Percentiles rank a stretch among this genome's conserved stretches.
Conservation (phyloP, 495 filamentous ascomycete species). For the Coniosporium apollinis region DNA sequence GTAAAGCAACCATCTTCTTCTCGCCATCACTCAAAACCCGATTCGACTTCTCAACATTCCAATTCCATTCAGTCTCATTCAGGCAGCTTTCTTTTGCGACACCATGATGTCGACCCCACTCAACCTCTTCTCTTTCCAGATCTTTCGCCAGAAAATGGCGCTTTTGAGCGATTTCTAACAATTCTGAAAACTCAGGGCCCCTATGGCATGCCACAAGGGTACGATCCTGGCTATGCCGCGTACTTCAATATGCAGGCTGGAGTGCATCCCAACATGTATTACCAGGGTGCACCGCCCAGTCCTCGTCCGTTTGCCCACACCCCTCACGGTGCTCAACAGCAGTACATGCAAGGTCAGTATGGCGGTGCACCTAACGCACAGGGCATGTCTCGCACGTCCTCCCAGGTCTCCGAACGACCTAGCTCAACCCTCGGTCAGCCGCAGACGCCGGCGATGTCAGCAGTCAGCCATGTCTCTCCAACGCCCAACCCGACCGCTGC, state of each 20-base stretch:
- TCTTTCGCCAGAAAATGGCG: conserved; percentile 49
- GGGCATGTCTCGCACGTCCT: conserved; percentile 68
- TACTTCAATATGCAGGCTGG: conserved; percentile 15
- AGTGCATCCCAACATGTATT: conserved; percentile 29
- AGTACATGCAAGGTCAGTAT: conserved; percentile 33
- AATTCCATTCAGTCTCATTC: too few species aligned
- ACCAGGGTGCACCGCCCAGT: conserved; percentile 16
- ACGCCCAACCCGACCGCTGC: conserved; percentile 40
- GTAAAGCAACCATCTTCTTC: conserved; percentile 47
- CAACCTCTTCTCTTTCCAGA: conserved; percentile 32
- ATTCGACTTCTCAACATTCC: not conserved
- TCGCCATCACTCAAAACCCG: conserved; percentile 13
- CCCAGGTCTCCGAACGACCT: conserved; percentile 66
- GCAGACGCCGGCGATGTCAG: conserved; percentile 38
- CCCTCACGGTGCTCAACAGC: conserved; percentile 9
- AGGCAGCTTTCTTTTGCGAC: not conserved
- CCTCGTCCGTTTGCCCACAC: conserved; percentile 17
- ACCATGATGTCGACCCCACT: too few species aligned
- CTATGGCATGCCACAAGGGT: conserved; percentile 23
- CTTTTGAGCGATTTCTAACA: conserved; percentile 65
- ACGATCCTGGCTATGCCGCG: conserved; percentile 20
- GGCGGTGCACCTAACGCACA: conserved; percentile 37
- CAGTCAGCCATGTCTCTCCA: conserved; percentile 29
- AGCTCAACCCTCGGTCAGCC: conserved; percentile 56
- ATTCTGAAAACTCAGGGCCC: conserved; percentile 34